Evolutionary conservation across 805 yeast species (phyloP), one percentile per base, ranked within the genome.

Genomic region (Grigorovia transvaalensis): DNA sequence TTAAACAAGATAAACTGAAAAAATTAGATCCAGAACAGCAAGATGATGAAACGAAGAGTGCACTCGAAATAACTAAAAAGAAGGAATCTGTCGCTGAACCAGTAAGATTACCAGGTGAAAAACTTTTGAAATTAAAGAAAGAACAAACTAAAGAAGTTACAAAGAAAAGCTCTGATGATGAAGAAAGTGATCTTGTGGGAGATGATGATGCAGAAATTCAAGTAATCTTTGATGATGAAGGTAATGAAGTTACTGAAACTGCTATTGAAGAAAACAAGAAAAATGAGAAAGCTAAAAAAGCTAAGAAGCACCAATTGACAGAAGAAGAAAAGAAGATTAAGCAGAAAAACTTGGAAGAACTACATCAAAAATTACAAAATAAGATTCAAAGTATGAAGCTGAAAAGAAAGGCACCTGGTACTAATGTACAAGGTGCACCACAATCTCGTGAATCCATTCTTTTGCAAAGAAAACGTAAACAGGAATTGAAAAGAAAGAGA

Each of bases 401-500:
- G 51, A 85, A 80, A 68, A 81, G 99, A 65, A 90, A 85, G 61
- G 99, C 98, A 1, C 93, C 95, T 0, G 98, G 98, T 1, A 72
- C 90, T 1, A 83, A 80, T 46, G 81, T 75, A 4, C 73, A 76
- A 4, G 96, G 96, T 23, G 93, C 96, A 0, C 89, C 90, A 15
- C 77, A 82, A 53, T 86, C 91, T 11, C 76, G 97, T 68, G 95
- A 88, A 58, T 90, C 84, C 44, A 81, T 86, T 49, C 70, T 87
- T 50, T 81, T 77, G 41, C 85, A 81, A 58, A 79, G 95, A 54
- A 78, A 73, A 64, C 77, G 69, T 49, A 71, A 66, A 56, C 54
- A 65, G 59, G 64, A 64, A 50, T 51, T 55, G 49, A 55, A 71
- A 60, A 60, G 71, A 66, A 59, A 60, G 59, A 46, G 64, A 47